Evolutionary conservation across 805 yeast genomes (phyloP), one percentile per base, ranked within the genome.

Genomic region (Blastobotrys peoriensis): DNA sequence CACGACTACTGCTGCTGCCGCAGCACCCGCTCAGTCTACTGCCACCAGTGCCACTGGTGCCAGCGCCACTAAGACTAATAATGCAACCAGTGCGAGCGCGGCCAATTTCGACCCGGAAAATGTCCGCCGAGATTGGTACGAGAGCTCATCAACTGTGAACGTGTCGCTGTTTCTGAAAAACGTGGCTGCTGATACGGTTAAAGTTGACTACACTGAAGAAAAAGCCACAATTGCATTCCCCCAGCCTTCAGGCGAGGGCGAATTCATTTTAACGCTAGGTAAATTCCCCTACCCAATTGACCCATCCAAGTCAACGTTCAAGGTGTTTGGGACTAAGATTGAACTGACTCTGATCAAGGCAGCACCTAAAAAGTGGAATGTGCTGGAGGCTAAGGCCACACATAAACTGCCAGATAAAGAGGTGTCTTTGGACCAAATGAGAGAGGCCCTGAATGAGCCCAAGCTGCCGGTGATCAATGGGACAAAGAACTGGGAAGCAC

Each of bases 81-180:
- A n/a, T n/a, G n/a, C n/a, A n/a, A n/a, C n/a, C n/a, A n/a, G n/a
- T n/a, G n/a, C n/a, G n/a, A n/a, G n/a, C n/a, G n/a, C n/a, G n/a
- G n/a, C n/a, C n/a, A n/a, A 28, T 25, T 15, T 36, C 30, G 38
- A 37, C 38, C 33, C 58, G 47, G 33, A 38, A 6, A 58, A 61
- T 52, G 61, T 73, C 33, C 73, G 72, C 54, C 64, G 67, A n/a
- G 89, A 84, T 52, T 84, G 83, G 79, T 91, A 80, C 64, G 96
- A 93, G 61, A 71, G 80, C 13, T 55, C 66, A 6, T 66, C 66
- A 0, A 59, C 61, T 2, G 76, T 88, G 10, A 79, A 81, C 0
- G 68, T 89, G 22, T 78, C 91, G 1, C 64, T 91, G 4, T 91
- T 82, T 57, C 78, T 86, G 39, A 80, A 83, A 49, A 74, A 74